phyloP scores from a whole-genome alignment of 148 eudicot genomes.

The Chenopodium suecicum region DNA sequence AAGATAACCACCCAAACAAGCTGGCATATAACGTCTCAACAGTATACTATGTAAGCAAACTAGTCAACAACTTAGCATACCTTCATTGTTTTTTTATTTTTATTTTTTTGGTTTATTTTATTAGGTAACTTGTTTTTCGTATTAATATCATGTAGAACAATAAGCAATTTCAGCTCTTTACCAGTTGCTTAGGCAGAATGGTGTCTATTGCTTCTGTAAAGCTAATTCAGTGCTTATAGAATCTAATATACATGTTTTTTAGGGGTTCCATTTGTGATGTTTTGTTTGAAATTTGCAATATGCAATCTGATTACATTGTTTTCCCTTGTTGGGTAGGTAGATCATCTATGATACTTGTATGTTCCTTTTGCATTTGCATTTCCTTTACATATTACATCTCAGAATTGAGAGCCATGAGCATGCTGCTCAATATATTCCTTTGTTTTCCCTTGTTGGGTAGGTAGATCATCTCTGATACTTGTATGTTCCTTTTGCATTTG shows the following conservation, averaged over 20 bases:
- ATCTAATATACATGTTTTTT: conserved; percentile 1
- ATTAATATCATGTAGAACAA: conserved; percentile 13
- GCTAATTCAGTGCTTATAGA: conserved; percentile 7
- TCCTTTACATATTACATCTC: neutral
- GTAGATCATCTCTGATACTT: neutral
- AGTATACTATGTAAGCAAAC: conserved; percentile 33
- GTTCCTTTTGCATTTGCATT: neutral
- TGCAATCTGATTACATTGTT: neutral
- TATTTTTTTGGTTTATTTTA: neutral
- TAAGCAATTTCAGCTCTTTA: conserved; percentile 10
- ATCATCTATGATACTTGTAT: neutral
- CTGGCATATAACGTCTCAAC: conserved; percentile 18
- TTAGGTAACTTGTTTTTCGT: conserved; percentile 17
- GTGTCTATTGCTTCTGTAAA: conserved; percentile 20
- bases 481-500: neutral
- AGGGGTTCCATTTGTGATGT: neutral
- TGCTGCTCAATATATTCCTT: neutral
- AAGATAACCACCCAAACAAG: neutral
- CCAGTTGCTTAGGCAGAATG: neutral
- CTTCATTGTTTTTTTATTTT: conserved; percentile 17
- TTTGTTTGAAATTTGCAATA: neutral
- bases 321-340: neutral
- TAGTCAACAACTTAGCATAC: conserved; percentile 27
- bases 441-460: neutral
- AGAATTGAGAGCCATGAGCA: neutral